phyloP scores from a whole-genome alignment of 1,284 basidiomycete genomes.

The Abortiporus biennis region DNA sequence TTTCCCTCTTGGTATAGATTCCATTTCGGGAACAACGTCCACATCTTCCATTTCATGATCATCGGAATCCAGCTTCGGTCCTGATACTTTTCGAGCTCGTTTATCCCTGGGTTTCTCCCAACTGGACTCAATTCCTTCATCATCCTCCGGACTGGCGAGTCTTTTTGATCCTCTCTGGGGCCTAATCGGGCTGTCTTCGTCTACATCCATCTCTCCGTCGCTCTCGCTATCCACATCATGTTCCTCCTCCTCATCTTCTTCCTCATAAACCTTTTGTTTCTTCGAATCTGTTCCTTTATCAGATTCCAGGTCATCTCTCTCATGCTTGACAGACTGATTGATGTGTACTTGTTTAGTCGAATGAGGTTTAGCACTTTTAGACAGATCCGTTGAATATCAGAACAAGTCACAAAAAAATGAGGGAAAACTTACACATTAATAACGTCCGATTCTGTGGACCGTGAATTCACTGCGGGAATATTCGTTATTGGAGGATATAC shows the following conservation, averaged over 20 bases:
- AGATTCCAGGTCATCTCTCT: too few species aligned
- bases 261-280: too few species aligned
- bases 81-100: conserved; percentile 42
- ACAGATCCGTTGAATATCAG: too few species aligned
- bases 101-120: conserved; percentile 21
- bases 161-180: conserved; percentile 45
- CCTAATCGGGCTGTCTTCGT: conserved; percentile 14
- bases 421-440: too few species aligned
- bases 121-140: conserved; percentile 23
- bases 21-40: conserved; percentile 10
- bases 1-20: conserved; percentile 46
- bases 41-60: conserved; percentile 26
- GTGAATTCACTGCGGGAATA: too few species aligned
- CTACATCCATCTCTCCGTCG: conserved; percentile 20
- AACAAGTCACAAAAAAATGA: too few species aligned
- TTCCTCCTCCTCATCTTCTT: conserved; percentile 7
- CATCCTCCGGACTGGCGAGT: conserved; percentile 30
- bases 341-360: too few species aligned
- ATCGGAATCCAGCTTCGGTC: conserved; percentile 27
- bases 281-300: too few species aligned
- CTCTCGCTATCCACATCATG: conserved; percentile 31
- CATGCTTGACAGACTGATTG: too few species aligned
- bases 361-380: too few species aligned
- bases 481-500: too few species aligned
- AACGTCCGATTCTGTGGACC: too few species aligned